Percentiles rank a stretch among this genome's conserved stretches.
Conservation (phyloP, 2,329 filamentous ascomycete species). For the Colletotrichum sp. region DNA sequence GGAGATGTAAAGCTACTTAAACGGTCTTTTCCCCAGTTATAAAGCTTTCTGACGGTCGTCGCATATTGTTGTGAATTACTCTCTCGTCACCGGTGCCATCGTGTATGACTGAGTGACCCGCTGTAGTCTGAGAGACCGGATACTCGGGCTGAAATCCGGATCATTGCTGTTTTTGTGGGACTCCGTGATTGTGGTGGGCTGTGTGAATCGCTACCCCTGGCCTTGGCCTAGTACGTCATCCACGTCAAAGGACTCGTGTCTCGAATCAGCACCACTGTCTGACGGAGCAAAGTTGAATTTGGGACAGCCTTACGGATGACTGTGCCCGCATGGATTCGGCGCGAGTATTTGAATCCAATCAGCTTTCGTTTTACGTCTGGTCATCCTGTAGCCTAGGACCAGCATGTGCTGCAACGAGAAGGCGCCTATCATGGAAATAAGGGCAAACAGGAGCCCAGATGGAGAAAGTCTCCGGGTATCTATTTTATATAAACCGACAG, state of each 20-base stretch:
- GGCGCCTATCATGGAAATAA: background rate
- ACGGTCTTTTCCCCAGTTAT: too few relatives aligned
- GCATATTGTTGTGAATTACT: too few relatives aligned
- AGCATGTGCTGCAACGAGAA: rapidly evolving
- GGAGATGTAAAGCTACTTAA: too few relatives aligned
- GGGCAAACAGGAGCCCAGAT: background rate
- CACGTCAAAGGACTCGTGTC: background rate
- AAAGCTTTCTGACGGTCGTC: too few relatives aligned
- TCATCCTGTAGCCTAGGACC: rapidly evolving
- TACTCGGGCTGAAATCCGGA: too few relatives aligned
- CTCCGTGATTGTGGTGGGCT: background rate
- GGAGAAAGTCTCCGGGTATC: constrained; percentile 5
- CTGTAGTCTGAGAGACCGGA: background rate
- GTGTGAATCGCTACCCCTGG: background rate
- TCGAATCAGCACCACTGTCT: background rate
- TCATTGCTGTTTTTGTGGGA: rapidly evolving
- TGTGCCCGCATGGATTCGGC: too few relatives aligned
- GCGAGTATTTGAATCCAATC: too few relatives aligned
- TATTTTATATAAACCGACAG: background rate
- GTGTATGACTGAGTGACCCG: too few relatives aligned
- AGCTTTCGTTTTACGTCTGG: rapidly evolving
- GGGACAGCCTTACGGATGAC: too few relatives aligned
- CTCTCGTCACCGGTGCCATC: too few relatives aligned
- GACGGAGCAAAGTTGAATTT: background rate
- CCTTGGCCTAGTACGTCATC: background rate